Conservation (phyloP, 106 monocot genomes). For the Acorus gramineus region DNA sequence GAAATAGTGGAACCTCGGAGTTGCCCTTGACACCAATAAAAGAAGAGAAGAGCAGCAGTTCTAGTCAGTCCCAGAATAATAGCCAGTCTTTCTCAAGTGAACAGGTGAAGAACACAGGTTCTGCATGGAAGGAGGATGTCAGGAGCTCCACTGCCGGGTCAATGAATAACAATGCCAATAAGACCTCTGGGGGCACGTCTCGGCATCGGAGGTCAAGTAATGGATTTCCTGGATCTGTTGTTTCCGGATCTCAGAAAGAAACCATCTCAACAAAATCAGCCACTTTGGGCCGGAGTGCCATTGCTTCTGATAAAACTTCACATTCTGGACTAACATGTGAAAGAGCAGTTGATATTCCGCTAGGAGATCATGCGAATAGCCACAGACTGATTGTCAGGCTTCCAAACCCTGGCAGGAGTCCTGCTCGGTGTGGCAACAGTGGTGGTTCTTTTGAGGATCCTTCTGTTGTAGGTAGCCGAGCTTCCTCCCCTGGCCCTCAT, state of each 20-base stretch:
- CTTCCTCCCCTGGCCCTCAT: slow-evolving; percentile 44
- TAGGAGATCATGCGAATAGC: slow-evolving; percentile 42
- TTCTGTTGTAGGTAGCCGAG: slow-evolving; percentile 32
- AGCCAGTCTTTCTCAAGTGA: slow-evolving; percentile 78
- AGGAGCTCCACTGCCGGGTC: slow-evolving; percentile 63
- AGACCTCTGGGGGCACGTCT: slow-evolving; percentile 38
- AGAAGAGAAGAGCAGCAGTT: slow-evolving; percentile 87
- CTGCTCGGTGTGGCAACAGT: slow-evolving; percentile 24
- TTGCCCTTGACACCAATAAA: slow-evolving; percentile 29
- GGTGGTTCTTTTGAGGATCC: slow-evolving; percentile 47
- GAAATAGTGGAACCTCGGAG: slow-evolving; percentile 29
- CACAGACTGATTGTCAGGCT: slow-evolving; percentile 82
- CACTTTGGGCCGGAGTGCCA: slow-evolving; percentile 15
- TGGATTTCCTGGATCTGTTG: slow-evolving; percentile 28
- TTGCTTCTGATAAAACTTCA: slow-evolving; percentile 29
- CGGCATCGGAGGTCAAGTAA: slow-evolving; percentile 65
- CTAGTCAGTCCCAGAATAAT: slow-evolving; percentile 73
- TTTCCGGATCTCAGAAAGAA: slow-evolving; percentile 42
- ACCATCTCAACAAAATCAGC: slow-evolving; percentile 28
- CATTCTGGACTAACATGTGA: slow-evolving; percentile 42
- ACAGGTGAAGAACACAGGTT: slow-evolving; percentile 34
- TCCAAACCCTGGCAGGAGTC: slow-evolving; percentile 58
- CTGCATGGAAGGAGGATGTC: slow-evolving; percentile 69
- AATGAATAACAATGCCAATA: slow-evolving; percentile 19
- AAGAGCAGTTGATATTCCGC: slow-evolving; percentile 27